Evolutionary conservation across 805 yeast genomes (phyloP), one percentile per base, ranked within the genome.

Genomic region (Vanderwaltozyma tropicalis): DNA sequence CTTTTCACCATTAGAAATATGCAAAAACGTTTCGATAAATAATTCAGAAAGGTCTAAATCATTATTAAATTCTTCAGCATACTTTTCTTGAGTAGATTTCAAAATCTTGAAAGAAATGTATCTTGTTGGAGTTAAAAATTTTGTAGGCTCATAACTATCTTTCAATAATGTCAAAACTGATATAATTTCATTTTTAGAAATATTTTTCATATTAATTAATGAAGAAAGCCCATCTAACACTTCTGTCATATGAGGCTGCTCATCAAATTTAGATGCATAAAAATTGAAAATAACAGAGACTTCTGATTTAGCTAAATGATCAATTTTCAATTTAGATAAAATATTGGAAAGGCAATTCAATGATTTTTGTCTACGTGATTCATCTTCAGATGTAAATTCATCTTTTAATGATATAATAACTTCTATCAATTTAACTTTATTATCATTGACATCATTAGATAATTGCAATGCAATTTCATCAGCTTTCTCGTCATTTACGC

Each of bases 1-100:
- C 50, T 92, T 94, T 53, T 92, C 99, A 28, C 94, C 94, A 13
- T 75, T 67, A 2, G 94, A 83, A 21, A 86, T 53, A 40, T 76
- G 75, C 26, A 84, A 53, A 45, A 81, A 88, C 0, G 80, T 57
- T 28, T 69, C 57, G 25, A 84, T 67, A 37, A 69, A 75, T 3
- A 55, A 46, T 24, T 71, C 72, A 19, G 35, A 33, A 18, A 35
- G 13, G 11, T 22, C 13, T n/a, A n/a, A 27, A 20, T 25, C 34
- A 19, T 16, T 34, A 33, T 62, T 62, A 18, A 59, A 41, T 8
- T 53, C 39, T 3, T 35, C 5, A 39, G 18, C 16, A 56, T 35
- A 18, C 44, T 45, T 53, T 4, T 48, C 39, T 13, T 68, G 50
- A 8, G 74, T 34, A 5, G 54, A 51, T 3, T 61, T 46, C 38